Evolutionary conservation across 2,329 filamentous ascomycete species (phyloP), one percentile per base, ranked within the genome.

Genomic region (Microascus cirrosus): DNA sequence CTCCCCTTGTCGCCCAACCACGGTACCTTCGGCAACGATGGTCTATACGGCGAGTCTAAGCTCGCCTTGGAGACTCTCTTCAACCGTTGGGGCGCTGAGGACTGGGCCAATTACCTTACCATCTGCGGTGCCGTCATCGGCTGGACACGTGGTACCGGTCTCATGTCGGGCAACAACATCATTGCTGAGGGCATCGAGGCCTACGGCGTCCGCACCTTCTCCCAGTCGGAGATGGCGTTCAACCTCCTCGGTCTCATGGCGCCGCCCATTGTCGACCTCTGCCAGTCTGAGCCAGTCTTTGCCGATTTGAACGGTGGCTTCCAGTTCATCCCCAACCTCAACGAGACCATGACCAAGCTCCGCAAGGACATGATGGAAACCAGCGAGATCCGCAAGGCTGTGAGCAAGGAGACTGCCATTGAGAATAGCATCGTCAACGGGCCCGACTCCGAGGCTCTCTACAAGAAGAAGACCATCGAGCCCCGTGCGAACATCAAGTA

Each of bases 171-270:
- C 68, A 97, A 97, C 80, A 97, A 99, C 73, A 85, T 97, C 65
- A 92, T 97, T 63, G 94, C 94, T 39, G 93, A 97, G 71, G 94
- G 93, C 60, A 90, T 99, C 59, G 94, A 99, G 78, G 90, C 89
- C 66, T 94, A 95, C 64, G 94, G 94, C 66, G 94, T 97, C 28
- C 91, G 94, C 66, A 99, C 94, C 3, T 99, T 99, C 80, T 97
- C 93, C 11, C 94, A 97, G 75, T 91, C 96, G 71, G 94, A 99
- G 74, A 99, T 99, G 94, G 94, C 94, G 18, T 99, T 99, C 81
- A 99, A 99, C 75, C 75, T 99, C 63, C 83, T 99, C 52, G 93
- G 94, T 64, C 83, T 99, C 57, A 96, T 99, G 94, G 89, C 92
- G 1, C 92, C 94, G 42, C 82, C 86, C 32, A 89, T 99, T 66